Evolutionary conservation across 352 stramenopile genomes (phyloP).

Genomic region (Elongisporangium prolatum): DNA sequence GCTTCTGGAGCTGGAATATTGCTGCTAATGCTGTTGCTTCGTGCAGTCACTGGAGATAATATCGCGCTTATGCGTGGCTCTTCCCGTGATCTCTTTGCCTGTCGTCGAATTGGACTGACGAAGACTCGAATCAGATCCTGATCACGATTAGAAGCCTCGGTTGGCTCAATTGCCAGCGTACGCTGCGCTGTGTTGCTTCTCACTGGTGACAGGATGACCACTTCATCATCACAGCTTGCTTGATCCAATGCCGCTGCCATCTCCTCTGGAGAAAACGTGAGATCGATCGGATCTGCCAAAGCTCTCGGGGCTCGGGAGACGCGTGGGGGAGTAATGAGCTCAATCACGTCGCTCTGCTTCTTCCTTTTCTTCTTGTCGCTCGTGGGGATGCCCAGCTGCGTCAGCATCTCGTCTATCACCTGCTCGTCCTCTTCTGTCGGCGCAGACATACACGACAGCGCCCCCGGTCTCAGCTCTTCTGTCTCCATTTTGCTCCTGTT

Average conservation of each 20-base stretch:
- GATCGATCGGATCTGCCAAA: not conserved
- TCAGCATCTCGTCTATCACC: constrained; percentile 23
- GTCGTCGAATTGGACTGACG: not conserved
- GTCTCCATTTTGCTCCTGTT: not conserved
- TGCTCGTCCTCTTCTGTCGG: constrained; percentile 16
- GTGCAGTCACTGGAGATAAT: not conserved
- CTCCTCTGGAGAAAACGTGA: constrained; percentile 5
- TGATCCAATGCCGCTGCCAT: constrained; percentile 9
- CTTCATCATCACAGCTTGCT: constrained; percentile 35
- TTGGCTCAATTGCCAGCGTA: constrained; percentile 4
- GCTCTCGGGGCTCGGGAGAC: not conserved
- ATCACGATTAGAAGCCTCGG: constrained; percentile 3
- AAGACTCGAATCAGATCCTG: not conserved
- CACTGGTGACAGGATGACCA: constrained; percentile 6
- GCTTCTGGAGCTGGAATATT: not conserved
- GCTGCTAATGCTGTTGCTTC: not conserved
- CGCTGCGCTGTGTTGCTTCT: not conserved
- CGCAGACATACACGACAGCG: too few relatives aligned
- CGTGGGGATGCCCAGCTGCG: constrained; percentile 24
- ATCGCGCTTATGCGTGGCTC: not conserved
- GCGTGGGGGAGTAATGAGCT: constrained; percentile 35
- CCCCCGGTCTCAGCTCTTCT: not conserved
- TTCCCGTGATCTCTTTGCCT: not conserved
- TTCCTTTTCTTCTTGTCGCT: constrained; percentile 12
- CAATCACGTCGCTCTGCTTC: constrained; percentile 24